These are phyloP conservation scores for Coemansia sp. DNA, from an alignment of 192 early-diverging fungal genomes.

Conservation along the genomic window DNA sequence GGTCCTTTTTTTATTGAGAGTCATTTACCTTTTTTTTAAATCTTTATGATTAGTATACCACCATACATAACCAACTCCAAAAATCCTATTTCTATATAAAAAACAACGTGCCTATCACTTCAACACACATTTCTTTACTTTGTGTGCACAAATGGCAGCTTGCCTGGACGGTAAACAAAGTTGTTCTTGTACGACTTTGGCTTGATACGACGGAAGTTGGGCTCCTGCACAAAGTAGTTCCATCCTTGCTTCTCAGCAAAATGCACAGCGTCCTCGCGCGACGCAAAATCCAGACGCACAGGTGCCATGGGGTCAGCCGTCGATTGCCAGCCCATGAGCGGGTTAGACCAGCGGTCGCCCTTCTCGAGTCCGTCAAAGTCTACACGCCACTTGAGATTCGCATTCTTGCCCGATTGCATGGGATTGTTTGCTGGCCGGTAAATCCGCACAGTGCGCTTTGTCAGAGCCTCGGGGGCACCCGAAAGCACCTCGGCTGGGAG, in stretches of 20 bases:
- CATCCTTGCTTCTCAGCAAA: conserved; percentile 98
- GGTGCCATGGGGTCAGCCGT: conserved; percentile 83
- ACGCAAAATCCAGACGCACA: conserved; percentile 73
- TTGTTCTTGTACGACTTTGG: conserved; percentile 89
- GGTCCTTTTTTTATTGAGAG: background rate
- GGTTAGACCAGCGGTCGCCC: conserved; percentile 88
- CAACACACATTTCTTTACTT: conserved; percentile 69
- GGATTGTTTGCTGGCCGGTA: conserved; percentile 78
- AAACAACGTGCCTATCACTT: too few relatives aligned
- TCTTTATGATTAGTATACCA: background rate
- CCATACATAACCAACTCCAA: too few relatives aligned
- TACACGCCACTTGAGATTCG: conserved; percentile 79
- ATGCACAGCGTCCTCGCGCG: conserved; percentile 82
- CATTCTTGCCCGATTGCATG: conserved; percentile 78
- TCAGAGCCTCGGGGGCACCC: conserved; percentile 54
- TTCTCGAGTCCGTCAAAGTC: conserved; percentile 82
- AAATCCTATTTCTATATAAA: too few relatives aligned
- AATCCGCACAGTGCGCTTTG: conserved; percentile 78
- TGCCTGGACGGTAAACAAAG: conserved; percentile 79
- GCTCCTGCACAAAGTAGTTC: conserved; percentile 88
- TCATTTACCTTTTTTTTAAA: conserved; percentile 3
- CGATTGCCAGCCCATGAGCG: conserved; percentile 84
- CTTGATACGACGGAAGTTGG: conserved; percentile 72
- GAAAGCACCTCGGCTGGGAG: conserved; percentile 41
- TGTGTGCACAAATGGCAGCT: conserved; percentile 78